These are phyloP conservation scores for Saturnispora besseyi DNA, from an alignment of 805 yeast species.

Conservation along the genomic window DNA sequence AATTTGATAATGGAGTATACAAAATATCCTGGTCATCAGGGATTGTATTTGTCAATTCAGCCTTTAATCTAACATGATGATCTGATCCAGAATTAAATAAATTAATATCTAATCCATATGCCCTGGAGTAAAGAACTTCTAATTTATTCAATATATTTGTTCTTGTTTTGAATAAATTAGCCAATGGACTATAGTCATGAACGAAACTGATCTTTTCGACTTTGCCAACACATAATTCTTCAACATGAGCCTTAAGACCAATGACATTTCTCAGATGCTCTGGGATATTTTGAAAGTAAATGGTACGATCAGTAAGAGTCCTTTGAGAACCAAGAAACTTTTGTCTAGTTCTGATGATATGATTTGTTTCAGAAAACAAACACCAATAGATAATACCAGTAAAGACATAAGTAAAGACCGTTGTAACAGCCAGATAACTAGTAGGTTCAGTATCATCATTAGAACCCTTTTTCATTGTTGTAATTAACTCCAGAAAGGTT, in stretches of 20 bases:
- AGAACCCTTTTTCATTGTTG: background rate
- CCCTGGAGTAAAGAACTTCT: slow-evolving; percentile 35
- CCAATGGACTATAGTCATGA: slow-evolving; percentile 33
- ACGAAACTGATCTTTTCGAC: slow-evolving; percentile 43
- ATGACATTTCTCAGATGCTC: slow-evolving; percentile 34
- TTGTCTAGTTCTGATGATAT: slow-evolving; percentile 45
- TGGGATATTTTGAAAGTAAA: slow-evolving; percentile 48
- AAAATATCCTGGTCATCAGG: slow-evolving; percentile 14
- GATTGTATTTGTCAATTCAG: slow-evolving; percentile 18
- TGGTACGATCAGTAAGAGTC: slow-evolving; percentile 52
- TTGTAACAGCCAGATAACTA: slow-evolving; percentile 41
- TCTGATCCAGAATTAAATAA: slow-evolving; percentile 16
- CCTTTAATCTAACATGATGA: slow-evolving; percentile 24
- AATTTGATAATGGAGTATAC: slow-evolving; percentile 8
- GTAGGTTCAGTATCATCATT: slow-evolving; percentile 21
- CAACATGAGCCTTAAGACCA: slow-evolving; percentile 40
- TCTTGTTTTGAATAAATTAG: slow-evolving; percentile 31
- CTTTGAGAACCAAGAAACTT: slow-evolving; percentile 50
- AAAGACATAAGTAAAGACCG: slow-evolving; percentile 47
- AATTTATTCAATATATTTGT: slow-evolving; percentile 25
- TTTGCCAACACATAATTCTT: slow-evolving; percentile 45
- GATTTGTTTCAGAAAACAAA: slow-evolving; percentile 38
- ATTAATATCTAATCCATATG: slow-evolving; percentile 35
- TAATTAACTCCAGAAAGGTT: background rate
- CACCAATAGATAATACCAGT: slow-evolving; percentile 38